Evolutionary conservation across 768 basidiomycete species (phyloP).

Genomic region (Serendipita sp.): DNA sequence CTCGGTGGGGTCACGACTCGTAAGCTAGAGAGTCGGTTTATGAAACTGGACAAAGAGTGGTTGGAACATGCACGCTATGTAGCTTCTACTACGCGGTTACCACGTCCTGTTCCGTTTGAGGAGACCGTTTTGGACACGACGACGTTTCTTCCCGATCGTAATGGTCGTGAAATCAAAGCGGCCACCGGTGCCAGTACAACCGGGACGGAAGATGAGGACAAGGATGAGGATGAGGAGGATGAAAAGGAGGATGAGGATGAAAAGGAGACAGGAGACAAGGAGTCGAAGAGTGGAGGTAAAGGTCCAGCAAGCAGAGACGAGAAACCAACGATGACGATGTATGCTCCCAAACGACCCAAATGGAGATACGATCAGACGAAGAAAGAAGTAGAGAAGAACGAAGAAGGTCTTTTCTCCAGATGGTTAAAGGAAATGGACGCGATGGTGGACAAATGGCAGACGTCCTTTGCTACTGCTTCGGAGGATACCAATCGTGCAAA

Average conservation of each 20-base stretch:
- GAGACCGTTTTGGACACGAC: slow-evolving; percentile 14
- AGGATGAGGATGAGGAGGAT: neutral
- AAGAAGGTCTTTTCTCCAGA: slow-evolving; percentile 65
- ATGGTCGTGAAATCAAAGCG: slow-evolving; percentile 11
- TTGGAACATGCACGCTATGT: slow-evolving; percentile 43
- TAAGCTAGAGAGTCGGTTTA: slow-evolving; percentile 50
- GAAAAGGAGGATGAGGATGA: neutral
- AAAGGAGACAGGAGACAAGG: slow-evolving; percentile 11
- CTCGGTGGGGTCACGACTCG: neutral
- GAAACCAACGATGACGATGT: slow-evolving; percentile 17
- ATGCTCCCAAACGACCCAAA: slow-evolving; percentile 57
- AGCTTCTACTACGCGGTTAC: slow-evolving; percentile 36
- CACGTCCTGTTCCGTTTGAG: slow-evolving; percentile 37
- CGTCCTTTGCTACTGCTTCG: neutral
- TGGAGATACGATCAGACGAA: slow-evolving; percentile 81
- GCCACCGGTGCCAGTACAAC: slow-evolving; percentile 9
- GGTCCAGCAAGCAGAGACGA: slow-evolving; percentile 13
- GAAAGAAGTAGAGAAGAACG: slow-evolving; percentile 77
- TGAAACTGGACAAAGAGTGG: slow-evolving; percentile 41
- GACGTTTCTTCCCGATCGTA: slow-evolving; percentile 20
- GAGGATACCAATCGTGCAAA: slow-evolving; percentile 1
- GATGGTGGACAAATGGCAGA: slow-evolving; percentile 35
- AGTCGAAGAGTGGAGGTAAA: slow-evolving; percentile 8
- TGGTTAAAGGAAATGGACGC: slow-evolving; percentile 60
- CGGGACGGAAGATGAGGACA: slow-evolving; percentile 9